Base-by-base conservation (phyloP, 164 flowering plant genomes). In the Tinospora cordifolia region DNA sequence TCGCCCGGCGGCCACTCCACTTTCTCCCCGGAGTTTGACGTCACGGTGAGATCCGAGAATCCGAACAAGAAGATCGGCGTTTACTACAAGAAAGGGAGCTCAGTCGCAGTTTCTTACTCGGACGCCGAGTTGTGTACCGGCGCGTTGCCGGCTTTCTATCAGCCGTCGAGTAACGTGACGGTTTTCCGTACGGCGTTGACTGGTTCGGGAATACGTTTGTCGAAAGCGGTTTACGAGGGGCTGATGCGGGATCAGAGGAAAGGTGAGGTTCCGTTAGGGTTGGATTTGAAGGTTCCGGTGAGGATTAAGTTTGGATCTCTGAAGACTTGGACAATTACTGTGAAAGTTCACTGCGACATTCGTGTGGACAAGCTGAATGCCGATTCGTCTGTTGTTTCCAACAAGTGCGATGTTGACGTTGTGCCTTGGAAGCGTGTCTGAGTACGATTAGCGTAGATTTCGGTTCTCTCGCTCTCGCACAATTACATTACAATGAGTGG, bases 121-220 rank as follows among this genome's bases (percentile, higher is more conserved):
- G 83, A 65, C 67, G 78, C 79, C 1, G 68, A 54, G 19, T 70
- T 95, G 0, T 75, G 83, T 40, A 59, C 65, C 79, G 98, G 98
- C 46, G 75, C 9, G 0, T 39, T 87, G 71, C 94, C 98, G 67
- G 81, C 59, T 39, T 92, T 90, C 71, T 81, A 81, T 62, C 97
- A 94, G 88, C 89, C 90, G 71, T 19, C 76, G 3, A 84, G 76
- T 6, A 92, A 90, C 72, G 85, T 86, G 66, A 94, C 97, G 75
- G 84, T 83, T 44, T 76, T 90, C 8, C 19, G 54, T 21, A 75
- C 87, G 80, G 79, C 71, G 74, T 73, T 89, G 36, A 80, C n/a
- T 22, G 89, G 91, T 0, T 51, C 81, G 0, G 82, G 69, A 8
- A 68, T 89, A 3, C 74, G 72, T 13, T 46, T 90, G 66, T 72